phyloP scores from a whole-genome alignment of 2,329 filamentous ascomycete species.

The Escovopsis sp. region DNA sequence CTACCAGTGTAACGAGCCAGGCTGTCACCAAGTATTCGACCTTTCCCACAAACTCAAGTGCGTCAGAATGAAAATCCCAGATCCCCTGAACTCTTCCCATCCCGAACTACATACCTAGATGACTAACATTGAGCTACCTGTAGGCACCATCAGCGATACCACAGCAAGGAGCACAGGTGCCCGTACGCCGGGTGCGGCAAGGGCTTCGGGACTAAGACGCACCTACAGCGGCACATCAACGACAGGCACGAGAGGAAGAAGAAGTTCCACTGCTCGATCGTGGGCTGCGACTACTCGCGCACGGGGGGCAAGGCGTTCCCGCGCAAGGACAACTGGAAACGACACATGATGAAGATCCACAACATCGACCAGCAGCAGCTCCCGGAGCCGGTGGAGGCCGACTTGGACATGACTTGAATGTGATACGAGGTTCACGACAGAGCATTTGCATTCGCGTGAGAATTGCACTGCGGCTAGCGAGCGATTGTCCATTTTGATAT shows the following conservation, averaged over 20 bases:
- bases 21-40: constrained; percentile 32
- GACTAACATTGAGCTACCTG: no score
- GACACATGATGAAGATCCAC: constrained; percentile 48
- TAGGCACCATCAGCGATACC: constrained; percentile 46
- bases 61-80: constrained; percentile 8
- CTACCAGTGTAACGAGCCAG: constrained; percentile 22
- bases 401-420: constrained; percentile 19
- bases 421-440: constrained; percentile 1
- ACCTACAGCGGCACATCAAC: constrained; percentile 47
- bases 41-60: constrained; percentile 47
- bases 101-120: neutral
- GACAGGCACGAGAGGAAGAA: constrained; percentile 46
- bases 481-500: no score
- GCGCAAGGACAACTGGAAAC: constrained; percentile 47
- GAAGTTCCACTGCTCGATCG: constrained; percentile 42
- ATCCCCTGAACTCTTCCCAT: neutral
- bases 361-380: constrained; percentile 24
- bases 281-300: constrained; percentile 40
- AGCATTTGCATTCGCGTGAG: neutral
- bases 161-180: constrained; percentile 44
- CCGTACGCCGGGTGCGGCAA: constrained; percentile 37
- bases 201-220: constrained; percentile 46
- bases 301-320: constrained; percentile 43
- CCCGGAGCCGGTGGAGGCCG: constrained; percentile 28
- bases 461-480: no score